Conservation (phyloP, 768 basidiomycete genomes). For the Inosperma sp. region DNA sequence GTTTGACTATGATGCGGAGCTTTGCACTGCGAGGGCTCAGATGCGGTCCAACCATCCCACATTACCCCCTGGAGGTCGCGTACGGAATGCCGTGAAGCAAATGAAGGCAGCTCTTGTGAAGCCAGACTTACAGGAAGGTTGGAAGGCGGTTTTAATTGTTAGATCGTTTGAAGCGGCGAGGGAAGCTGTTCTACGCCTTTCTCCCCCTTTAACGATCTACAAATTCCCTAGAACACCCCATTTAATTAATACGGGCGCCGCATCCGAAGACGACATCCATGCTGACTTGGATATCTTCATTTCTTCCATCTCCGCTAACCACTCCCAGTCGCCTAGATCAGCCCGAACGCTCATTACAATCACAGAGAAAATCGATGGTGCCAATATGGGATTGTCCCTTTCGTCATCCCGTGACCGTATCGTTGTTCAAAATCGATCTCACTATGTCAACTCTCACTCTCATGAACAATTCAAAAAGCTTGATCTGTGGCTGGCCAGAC, state of each 20-base stretch:
- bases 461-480: conserved; percentile 61
- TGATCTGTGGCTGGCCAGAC: conserved; percentile 48
- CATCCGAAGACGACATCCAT: conserved; percentile 50
- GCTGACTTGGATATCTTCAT: conserved; percentile 20
- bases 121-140: conserved; percentile 50
- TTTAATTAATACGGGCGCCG: conserved; percentile 53
- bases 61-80: conserved; percentile 49
- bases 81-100: conserved; percentile 51
- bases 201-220: conserved; percentile 38
- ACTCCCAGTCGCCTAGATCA: conserved; percentile 21
- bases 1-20: conserved; percentile 48
- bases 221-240: conserved; percentile 64
- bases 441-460: conserved; percentile 50
- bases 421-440: conserved; percentile 58
- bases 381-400: conserved; percentile 63
- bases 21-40: conserved; percentile 54
- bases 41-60: conserved; percentile 55
- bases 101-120: conserved; percentile 43
- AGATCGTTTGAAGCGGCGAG: conserved; percentile 48
- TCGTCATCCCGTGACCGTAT: conserved; percentile 42
- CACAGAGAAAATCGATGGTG: conserved; percentile 64
- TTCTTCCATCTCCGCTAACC: conserved; percentile 15
- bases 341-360: conserved; percentile 29
- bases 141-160: conserved; percentile 44
- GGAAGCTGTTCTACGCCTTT: conserved; percentile 43